These are phyloP conservation scores for Boeremia exigua DNA, from an alignment of 2,329 filamentous ascomycete species.

Conservation along the genomic window DNA sequence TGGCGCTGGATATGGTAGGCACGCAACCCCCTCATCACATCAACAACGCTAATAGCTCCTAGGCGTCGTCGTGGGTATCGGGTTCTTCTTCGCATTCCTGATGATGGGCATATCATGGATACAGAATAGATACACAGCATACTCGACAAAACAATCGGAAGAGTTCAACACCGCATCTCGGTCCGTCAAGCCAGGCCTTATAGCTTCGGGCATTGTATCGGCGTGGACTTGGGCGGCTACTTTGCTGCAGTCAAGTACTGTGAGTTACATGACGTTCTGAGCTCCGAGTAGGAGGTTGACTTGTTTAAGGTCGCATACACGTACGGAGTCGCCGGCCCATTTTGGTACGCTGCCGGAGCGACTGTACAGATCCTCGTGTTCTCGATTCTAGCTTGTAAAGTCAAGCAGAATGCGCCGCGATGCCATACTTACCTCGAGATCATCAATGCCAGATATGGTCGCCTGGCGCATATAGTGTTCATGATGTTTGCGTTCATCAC, in stretches of 20 bases:
- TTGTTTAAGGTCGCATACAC: conserved; percentile 27
- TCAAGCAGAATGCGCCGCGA: conserved; percentile 51
- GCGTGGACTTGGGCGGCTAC: conserved; percentile 60
- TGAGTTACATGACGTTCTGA: conserved; percentile 3
- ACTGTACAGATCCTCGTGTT: conserved; percentile 55
- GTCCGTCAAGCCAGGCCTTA: conserved; percentile 54
- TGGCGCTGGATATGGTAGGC: conserved; percentile 57
- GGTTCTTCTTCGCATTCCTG: conserved; percentile 47
- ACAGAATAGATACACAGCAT: conserved; percentile 40
- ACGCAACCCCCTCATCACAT: neutral
- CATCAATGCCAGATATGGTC: conserved; percentile 50
- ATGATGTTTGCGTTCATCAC: conserved; percentile 52
- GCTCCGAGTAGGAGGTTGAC: neutral
- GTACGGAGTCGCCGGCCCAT: conserved; percentile 41
- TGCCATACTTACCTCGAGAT: conserved; percentile 53
- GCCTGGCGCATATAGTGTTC: conserved; percentile 48
- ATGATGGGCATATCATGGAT: conserved; percentile 49
- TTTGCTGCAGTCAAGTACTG: conserved; percentile 34
- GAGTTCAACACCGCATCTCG: conserved; percentile 57
- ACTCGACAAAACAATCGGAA: conserved; percentile 53
- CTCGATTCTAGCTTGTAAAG: conserved; percentile 52
- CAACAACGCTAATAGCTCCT: neutral
- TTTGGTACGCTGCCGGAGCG: conserved; percentile 53
- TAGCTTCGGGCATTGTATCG: conserved; percentile 56
- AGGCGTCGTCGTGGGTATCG: conserved; percentile 56